Percentiles rank a stretch among this genome's conserved stretches.
Evolutionary conservation across 352 stramenopile species (phyloP).

Genomic region (Phytophthora lateralis): DNA sequence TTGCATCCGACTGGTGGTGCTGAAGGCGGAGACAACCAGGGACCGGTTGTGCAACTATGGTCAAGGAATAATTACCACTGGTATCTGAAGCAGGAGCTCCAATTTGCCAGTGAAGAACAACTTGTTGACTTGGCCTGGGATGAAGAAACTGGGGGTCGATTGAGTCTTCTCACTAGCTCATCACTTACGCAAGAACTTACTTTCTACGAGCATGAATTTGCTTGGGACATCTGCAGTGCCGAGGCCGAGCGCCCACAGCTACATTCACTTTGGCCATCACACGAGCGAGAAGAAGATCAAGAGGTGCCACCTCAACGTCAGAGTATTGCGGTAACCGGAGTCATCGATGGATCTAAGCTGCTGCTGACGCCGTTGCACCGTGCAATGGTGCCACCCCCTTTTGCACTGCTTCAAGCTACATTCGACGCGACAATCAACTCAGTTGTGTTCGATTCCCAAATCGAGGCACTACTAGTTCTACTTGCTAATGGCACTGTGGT

Average conservation of each 20-base stretch:
- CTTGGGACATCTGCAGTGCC: conserved; percentile 45
- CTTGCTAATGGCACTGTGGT: conserved; percentile 49
- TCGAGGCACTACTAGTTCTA: conserved; percentile 42
- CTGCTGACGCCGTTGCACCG: conserved; percentile 74
- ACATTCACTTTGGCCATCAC: not conserved
- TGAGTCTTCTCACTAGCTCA: conserved; percentile 46
- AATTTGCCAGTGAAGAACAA: conserved; percentile 20
- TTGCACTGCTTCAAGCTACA: conserved; percentile 48
- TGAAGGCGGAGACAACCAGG: not conserved
- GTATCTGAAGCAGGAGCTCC: conserved; percentile 80
- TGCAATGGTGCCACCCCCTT: conserved; percentile 70
- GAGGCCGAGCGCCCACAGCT: conserved; percentile 18
- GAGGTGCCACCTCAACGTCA: conserved; percentile 3
- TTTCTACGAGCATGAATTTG: conserved; percentile 60
- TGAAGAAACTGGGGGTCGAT: conserved; percentile 42
- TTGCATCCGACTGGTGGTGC: conserved; percentile 14
- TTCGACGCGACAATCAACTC: conserved; percentile 58
- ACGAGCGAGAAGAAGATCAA: not conserved
- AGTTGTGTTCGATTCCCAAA: conserved; percentile 56
- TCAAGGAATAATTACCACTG: conserved; percentile 85
- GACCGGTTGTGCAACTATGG: conserved; percentile 67
- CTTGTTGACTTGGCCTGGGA: conserved; percentile 62
- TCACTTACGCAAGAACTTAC: conserved; percentile 6
- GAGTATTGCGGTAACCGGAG: conserved; percentile 49
- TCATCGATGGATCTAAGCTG: conserved; percentile 65